Evolutionary conservation across 2,329 filamentous ascomycete genomes (phyloP), one percentile per base, ranked within the genome.

Genomic region (Xylariales sp.): DNA sequence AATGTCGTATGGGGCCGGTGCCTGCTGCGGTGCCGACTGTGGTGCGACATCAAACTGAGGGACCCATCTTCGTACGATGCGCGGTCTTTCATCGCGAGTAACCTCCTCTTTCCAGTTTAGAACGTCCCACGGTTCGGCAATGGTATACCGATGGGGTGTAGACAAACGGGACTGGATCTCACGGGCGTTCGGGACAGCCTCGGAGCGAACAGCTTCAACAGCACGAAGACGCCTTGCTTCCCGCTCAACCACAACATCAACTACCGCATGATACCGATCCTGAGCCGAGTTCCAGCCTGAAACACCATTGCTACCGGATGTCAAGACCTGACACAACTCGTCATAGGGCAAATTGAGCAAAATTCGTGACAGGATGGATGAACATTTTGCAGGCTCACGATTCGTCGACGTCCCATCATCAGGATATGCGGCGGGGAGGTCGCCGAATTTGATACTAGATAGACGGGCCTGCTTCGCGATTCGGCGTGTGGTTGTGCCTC

Each of bases 391-490:
- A 23, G 77, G 74, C 41, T 78, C 76, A 28, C 75, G 73, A 14
- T 73, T 72, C 10, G 72, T 67, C 9, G 69, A 59, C 1, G 60
- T 9, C 1, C 70, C 69, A 49, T 77, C 78, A 46, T 81, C 80
- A 3, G 80, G 77, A 54, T 72, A 75, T 3, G 75, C 71, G 65
- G 69, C 81, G 57, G 73, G 87, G 23, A 90, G 80, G 71, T 93
- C 90, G n/a, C 91, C 91, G 74, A 93, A 93, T 68, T 89, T 87
- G 60, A 93, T 92, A 69, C 84, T 85, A 68, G 85, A 86, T 10
- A 91, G 81, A 32, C 89, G 86, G 46, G 85, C 83, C 58, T 87
- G 78, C 60, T 80, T 83, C 7, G 75, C 76, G 58, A 74, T 78
- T 53, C 77, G 78, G 28, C 80, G 72, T 46, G 59, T 59, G 41